Evolutionary conservation across 805 yeast species (phyloP).

Genomic region (Candida yuanshanica): DNA sequence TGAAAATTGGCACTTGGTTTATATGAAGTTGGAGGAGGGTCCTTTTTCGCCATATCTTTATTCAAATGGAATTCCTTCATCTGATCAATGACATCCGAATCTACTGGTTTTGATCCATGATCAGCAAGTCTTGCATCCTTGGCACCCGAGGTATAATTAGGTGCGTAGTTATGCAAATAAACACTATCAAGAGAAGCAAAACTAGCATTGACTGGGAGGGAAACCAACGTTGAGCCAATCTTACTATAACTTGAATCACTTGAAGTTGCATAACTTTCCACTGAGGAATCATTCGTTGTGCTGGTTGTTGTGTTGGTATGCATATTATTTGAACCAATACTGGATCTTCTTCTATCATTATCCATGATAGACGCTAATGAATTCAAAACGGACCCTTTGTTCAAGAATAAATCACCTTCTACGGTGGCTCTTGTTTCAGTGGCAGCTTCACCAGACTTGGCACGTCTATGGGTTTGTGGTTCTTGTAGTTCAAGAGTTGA

Average conservation of each 20-base stretch:
- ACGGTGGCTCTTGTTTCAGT: conserved; percentile 22
- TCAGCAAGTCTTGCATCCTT: conserved; percentile 14
- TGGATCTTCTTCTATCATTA: conserved; percentile 17
- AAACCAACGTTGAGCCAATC: conserved; percentile 49
- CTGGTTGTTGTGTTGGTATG: conserved; percentile 1
- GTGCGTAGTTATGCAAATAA: conserved; percentile 47
- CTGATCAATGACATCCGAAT: conserved; percentile 7
- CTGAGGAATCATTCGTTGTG: neutral
- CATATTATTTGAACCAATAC: conserved; percentile 9
- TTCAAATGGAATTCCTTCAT: conserved; percentile 19
- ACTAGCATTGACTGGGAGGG: conserved; percentile 64
- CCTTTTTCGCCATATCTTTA: conserved; percentile 11
- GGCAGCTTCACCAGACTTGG: conserved; percentile 19
- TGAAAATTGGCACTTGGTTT: conserved; percentile 8
- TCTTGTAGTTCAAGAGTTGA: neutral
- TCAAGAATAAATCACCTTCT: conserved; percentile 28
- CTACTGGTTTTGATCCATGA: neutral
- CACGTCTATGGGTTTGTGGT: conserved; percentile 12
- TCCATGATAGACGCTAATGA: conserved; percentile 22
- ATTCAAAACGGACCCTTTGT: conserved; percentile 20
- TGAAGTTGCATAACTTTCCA: conserved; percentile 5
- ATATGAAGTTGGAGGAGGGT: conserved; percentile 19
- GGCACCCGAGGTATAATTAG: conserved; percentile 13
- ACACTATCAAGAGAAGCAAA: conserved; percentile 74
- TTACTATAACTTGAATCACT: conserved; percentile 31